A percentile compares a stretch with the other conserved stretches of the same genome.
Evolutionary conservation across 2,329 filamentous ascomycete species (phyloP).

Genomic region (Penicillium sp.): DNA sequence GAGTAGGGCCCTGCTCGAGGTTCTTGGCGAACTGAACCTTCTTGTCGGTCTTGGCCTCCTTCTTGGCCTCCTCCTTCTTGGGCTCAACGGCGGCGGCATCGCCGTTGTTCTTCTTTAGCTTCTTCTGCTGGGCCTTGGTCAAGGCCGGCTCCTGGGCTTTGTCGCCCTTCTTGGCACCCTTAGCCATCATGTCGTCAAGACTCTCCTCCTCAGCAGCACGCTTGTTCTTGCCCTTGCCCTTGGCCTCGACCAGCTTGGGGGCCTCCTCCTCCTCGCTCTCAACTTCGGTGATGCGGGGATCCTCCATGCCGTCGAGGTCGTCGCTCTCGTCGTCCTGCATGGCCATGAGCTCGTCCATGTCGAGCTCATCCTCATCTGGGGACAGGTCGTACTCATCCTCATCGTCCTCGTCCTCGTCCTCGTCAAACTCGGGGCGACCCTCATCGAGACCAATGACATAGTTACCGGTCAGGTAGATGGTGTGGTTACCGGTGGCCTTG

Average conservation of each 20-base stretch:
- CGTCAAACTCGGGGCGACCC: slow-evolving; percentile 41
- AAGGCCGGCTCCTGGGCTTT: slow-evolving; percentile 62
- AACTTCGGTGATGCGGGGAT: slow-evolving; percentile 79
- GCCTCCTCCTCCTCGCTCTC: slow-evolving; percentile 69
- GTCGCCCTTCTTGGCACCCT: slow-evolving; percentile 54
- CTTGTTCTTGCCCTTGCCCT: slow-evolving; percentile 80
- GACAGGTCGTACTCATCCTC: slow-evolving; percentile 75
- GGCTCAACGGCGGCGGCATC: slow-evolving; percentile 64
- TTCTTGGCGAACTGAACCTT: slow-evolving; percentile 99
- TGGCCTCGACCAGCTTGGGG: slow-evolving; percentile 47
- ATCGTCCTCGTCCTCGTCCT: slow-evolving; percentile 59
- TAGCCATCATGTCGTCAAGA: slow-evolving; percentile 81
- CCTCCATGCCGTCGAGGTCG: slow-evolving; percentile 70
- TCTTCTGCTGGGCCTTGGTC: slow-evolving; percentile 97
- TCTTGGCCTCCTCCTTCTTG: slow-evolving; percentile 52
- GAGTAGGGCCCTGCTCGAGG: slow-evolving; percentile 91
- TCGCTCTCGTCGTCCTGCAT: slow-evolving; percentile 61
- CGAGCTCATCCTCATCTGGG: slow-evolving; percentile 72
- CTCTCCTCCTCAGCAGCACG: slow-evolving; percentile 70
- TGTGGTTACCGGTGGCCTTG: slow-evolving; percentile 82
- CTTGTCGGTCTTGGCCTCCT: slow-evolving; percentile 65
- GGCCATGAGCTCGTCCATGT: slow-evolving; percentile 49
- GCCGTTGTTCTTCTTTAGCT: slow-evolving; percentile 97
- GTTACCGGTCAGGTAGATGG: slow-evolving; percentile 91
- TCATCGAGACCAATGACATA: slow-evolving; percentile 71